A percentile compares a stretch with the other conserved stretches of the same genome.
These are phyloP conservation scores for Ophiocordyceps camponoti-floridani DNA, from an alignment of 2,329 filamentous ascomycete genomes.

Conservation along the genomic window DNA sequence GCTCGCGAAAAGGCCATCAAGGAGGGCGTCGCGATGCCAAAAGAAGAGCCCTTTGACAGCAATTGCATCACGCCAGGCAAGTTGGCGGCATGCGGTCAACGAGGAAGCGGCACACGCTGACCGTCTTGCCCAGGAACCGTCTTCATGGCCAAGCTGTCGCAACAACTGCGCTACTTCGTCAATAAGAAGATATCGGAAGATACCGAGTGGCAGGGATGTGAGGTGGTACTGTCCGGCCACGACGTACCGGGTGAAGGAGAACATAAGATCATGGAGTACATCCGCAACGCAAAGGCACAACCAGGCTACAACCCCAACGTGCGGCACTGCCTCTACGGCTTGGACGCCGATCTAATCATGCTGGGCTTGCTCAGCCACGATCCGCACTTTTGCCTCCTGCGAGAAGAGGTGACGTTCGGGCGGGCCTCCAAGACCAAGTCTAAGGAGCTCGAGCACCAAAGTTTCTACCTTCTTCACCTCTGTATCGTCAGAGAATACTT, in stretches of 20 bases:
- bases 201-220: slow-evolving; percentile 90
- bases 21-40: slow-evolving; percentile 82
- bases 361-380: slow-evolving; percentile 91
- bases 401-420: slow-evolving; percentile 96
- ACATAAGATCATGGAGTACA: slow-evolving; percentile 99
- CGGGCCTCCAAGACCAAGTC: slow-evolving; percentile 73
- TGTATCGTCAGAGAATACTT: slow-evolving; percentile 96
- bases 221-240: slow-evolving; percentile 90
- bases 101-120: slow-evolving; percentile 3
- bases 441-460: slow-evolving; percentile 95
- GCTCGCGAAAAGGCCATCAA: slow-evolving; percentile 82
- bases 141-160: slow-evolving; percentile 93
- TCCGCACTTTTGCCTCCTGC: slow-evolving; percentile 89
- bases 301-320: slow-evolving; percentile 83
- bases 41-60: slow-evolving; percentile 92
- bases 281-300: slow-evolving; percentile 91
- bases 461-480: slow-evolving; percentile 93
- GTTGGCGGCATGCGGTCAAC: neutral
- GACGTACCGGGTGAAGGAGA: slow-evolving; percentile 97
- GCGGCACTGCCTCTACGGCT: slow-evolving; percentile 88
- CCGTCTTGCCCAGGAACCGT: slow-evolving; percentile 39
- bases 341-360: slow-evolving; percentile 98
- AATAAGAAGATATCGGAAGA: slow-evolving; percentile 98
- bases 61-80: slow-evolving; percentile 91
- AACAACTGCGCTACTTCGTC: slow-evolving; percentile 94